phyloP scores from a whole-genome alignment of 768 basidiomycete species.

The Boletus pseudo-olivaceus region DNA sequence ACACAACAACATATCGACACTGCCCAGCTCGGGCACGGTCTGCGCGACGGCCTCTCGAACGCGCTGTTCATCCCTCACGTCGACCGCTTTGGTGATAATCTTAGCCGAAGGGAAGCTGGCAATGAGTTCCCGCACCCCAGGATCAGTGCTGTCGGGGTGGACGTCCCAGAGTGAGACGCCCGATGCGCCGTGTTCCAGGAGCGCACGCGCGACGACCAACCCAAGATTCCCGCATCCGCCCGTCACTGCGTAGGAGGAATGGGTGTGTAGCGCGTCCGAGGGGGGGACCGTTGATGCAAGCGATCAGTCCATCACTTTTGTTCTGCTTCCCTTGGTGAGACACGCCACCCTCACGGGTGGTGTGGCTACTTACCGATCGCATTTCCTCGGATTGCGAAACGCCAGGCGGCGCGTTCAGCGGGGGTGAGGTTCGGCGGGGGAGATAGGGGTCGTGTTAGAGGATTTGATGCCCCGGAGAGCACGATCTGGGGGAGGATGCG shows the following conservation, averaged over 20 bases:
- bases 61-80: constrained; percentile 27
- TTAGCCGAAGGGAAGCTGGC: constrained; percentile 28
- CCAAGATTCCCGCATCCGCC: constrained; percentile 42
- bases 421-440: constrained; percentile 14
- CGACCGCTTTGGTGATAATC: constrained; percentile 33
- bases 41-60: constrained; percentile 28
- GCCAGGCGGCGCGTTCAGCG: constrained; percentile 29
- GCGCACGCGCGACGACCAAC: constrained; percentile 35
- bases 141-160: constrained; percentile 4
- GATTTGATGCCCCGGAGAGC: constrained; percentile 32
- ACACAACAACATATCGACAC: constrained; percentile 38
- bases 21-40: constrained; percentile 30
- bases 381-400: constrained; percentile 40
- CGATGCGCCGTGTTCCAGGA: constrained; percentile 43
- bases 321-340: background rate
- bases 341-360: background rate
- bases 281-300: background rate
- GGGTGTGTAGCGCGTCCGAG: background rate
- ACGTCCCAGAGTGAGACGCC: constrained; percentile 28
- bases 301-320: background rate
- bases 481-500: constrained; percentile 32
- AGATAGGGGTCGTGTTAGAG: constrained; percentile 28
- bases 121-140: constrained; percentile 19
- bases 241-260: constrained; percentile 31
- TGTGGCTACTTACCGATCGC: constrained; percentile 34